Conservation (phyloP, 139 green algal species). For the Micractinium conductrix region DNA sequence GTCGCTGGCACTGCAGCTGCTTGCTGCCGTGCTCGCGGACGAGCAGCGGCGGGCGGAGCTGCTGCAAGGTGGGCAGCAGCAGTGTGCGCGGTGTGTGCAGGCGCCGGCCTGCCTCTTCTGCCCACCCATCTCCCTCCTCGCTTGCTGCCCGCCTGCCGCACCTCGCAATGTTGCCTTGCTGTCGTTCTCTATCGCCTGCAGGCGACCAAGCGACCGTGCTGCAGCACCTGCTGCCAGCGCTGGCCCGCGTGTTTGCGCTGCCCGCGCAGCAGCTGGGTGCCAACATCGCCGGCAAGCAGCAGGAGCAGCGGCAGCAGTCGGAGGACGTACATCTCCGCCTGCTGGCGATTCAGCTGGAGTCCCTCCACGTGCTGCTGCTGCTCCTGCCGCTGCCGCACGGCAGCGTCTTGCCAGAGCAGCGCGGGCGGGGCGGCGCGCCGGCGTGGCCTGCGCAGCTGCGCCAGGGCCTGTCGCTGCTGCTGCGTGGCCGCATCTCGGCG, state of each 20-base stretch:
- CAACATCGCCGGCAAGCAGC: neutral
- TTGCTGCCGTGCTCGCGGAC: conserved; percentile 19
- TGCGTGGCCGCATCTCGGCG: conserved; percentile 40
- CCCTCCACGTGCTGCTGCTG: conserved; percentile 68
- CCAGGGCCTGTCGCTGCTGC: conserved; percentile 44
- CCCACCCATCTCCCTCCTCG: neutral
- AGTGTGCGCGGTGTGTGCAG: neutral
- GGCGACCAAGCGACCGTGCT: neutral
- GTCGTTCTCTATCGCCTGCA: neutral
- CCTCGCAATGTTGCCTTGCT: neutral
- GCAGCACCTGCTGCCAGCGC: conserved; percentile 11
- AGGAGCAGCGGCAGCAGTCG: neutral
- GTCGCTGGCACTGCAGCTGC: conserved; percentile 32
- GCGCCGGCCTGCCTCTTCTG: neutral
- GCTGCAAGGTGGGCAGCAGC: neutral
- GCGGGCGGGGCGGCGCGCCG: neutral
- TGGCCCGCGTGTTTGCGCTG: conserved; percentile 30
- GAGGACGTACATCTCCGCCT: neutral
- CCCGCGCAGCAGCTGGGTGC: neutral
- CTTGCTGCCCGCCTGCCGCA: neutral
- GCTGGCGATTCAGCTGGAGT: conserved; percentile 64
- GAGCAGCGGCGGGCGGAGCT: neutral
- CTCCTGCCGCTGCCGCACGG: conserved; percentile 41
- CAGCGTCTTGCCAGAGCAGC: neutral
- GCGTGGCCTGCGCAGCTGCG: conserved; percentile 52